Evolutionary conservation across 495 filamentous ascomycete species (phyloP), one percentile per base, ranked within the genome.

Genomic region (Glonium stellatum): DNA sequence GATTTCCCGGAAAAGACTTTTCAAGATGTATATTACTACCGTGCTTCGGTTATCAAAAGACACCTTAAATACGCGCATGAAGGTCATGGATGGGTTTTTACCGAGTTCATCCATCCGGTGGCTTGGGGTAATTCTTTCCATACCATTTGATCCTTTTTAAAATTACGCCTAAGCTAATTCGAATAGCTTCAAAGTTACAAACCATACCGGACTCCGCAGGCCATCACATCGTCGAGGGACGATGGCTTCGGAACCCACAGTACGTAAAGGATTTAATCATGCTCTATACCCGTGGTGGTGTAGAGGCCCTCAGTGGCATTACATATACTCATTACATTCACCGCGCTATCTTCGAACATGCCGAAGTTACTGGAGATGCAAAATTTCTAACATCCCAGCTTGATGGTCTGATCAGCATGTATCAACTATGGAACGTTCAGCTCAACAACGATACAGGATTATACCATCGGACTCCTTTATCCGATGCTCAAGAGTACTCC

Each of bases 1-100:
- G 76, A 78, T 46, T 70, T 75, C 41, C 76, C 75, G 10, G 76
- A 78, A 54, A 21, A 66, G 51, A 65, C 69, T 25, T 68, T 77
- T 34, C 69, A 77, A 59, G 75, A 77, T 61, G 73, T 78, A 21
- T 78, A 78, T 55, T 78, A 77, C 54, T 77, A 78, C 56, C 73
- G 75, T 53, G 72, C 72, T 64, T 75, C 71, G 0, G 70, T 75
- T 12, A 63, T 76, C 34, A n/a, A 69, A 74, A 67, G 76, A 1
- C 76, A 78, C 58, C 55, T 77, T 23, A 72, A 71, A 27, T 78
- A 76, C 55, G 70, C 70, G 49, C 66, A 57, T 8, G 67, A 73
- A 48, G 75, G 75, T 1, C 70, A 72, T 19, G 76, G 76, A 22
- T 78, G 75, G 54, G 70, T 77, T 60, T 69, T 70, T 36, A 77